Percentiles rank a stretch among this genome's conserved stretches.
Conservation (phyloP, 1,284 basidiomycete species). For the Laetiporus sulphureus region DNA sequence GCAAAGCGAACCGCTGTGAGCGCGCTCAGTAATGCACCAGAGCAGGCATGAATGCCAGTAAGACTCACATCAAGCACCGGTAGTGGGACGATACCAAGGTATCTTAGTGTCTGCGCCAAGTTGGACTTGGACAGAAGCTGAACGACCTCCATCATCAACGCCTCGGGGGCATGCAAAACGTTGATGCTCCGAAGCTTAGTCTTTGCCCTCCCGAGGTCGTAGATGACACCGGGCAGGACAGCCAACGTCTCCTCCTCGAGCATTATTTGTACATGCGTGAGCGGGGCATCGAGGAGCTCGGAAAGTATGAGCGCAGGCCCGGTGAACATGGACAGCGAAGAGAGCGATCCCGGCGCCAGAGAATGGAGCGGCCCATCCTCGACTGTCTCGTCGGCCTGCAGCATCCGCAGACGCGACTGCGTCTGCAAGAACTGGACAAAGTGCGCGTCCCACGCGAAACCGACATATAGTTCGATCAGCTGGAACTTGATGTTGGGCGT, state of each 20-base stretch:
- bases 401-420: conserved; percentile 19
- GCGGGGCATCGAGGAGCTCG: conserved; percentile 21
- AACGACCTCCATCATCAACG: conserved; percentile 15
- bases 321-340: conserved; percentile 18
- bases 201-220: conserved; percentile 14
- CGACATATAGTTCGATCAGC: conserved; percentile 20
- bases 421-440: conserved; percentile 24
- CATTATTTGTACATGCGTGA: conserved; percentile 23
- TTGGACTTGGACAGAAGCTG: conserved; percentile 17
- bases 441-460: conserved; percentile 23
- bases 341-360: conserved; percentile 15
- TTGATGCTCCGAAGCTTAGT: conserved; percentile 22
- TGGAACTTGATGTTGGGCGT: conserved; percentile 20
- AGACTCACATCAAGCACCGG: conserved; percentile 22
- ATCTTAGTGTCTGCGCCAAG: conserved; percentile 18
- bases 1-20: conserved; percentile 21
- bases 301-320: conserved; percentile 23
- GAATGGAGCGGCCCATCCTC: conserved; percentile 14
- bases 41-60: neutral
- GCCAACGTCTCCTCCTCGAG: conserved; percentile 19
- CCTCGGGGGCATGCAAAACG: conserved; percentile 20
- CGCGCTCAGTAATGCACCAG: neutral
- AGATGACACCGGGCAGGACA: conserved; percentile 17
- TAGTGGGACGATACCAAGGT: conserved; percentile 24
- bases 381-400: conserved; percentile 14